Percentiles rank a stretch among this genome's conserved stretches.
phyloP scores from a whole-genome alignment of 306 rosid species.

The Lagenaria siceraria region DNA sequence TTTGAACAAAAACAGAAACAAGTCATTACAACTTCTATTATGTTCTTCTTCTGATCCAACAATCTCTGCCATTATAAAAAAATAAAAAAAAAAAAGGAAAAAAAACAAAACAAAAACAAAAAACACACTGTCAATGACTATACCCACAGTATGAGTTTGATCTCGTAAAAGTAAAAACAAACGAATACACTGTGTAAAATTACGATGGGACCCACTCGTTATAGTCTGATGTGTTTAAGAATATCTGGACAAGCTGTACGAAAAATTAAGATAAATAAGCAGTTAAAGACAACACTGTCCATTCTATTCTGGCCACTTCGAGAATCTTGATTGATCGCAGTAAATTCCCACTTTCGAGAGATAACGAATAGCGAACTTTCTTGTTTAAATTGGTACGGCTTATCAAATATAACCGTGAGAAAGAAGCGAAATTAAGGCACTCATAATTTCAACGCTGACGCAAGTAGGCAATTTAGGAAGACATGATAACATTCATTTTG shows the following conservation, averaged over 20 bases:
- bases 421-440: not conserved
- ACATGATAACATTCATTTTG: not conserved
- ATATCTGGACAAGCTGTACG: not conserved
- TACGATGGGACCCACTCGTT: not conserved
- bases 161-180: not conserved
- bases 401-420: not conserved
- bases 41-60: not conserved
- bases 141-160: not conserved
- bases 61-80: not conserved
- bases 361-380: not conserved
- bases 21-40: constrained; percentile 26
- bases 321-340: not conserved
- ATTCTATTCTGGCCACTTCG: not conserved
- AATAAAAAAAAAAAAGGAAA: too few relatives aligned
- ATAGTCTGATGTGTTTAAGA: not conserved
- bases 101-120: too few relatives aligned
- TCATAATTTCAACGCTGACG: not conserved
- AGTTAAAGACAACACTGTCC: not conserved
- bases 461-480: not conserved
- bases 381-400: not conserved
- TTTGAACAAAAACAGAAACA: constrained; percentile 33
- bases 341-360: not conserved
- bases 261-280: not conserved
- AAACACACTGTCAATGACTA: not conserved
- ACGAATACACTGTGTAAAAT: not conserved